Evolutionary conservation across 805 yeast genomes (phyloP).

Genomic region (Wickerhamomyces strasburgensis): DNA sequence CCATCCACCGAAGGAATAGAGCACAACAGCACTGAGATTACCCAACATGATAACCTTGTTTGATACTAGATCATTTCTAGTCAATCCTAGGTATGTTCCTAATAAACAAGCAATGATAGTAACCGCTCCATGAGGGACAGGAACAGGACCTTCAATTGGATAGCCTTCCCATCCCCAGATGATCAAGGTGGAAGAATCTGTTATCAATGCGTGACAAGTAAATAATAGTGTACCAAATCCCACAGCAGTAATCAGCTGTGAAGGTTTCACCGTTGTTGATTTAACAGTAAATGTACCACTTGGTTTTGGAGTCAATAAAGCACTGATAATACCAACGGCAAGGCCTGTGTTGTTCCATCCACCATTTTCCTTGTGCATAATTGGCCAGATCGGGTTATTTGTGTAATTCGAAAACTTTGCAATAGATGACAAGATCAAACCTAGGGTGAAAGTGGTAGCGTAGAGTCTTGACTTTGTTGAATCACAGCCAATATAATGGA

Average conservation of each 20-base stretch:
- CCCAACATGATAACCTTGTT: constrained; percentile 42
- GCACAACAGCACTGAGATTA: constrained; percentile 31
- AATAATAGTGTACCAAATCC: constrained; percentile 79
- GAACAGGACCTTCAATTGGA: constrained; percentile 81
- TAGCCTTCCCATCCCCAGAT: constrained; percentile 97
- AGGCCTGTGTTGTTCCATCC: constrained; percentile 78
- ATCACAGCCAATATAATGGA: constrained; percentile 23
- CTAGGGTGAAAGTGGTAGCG: constrained; percentile 57
- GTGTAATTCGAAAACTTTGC: constrained; percentile 73
- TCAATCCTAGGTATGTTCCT: constrained; percentile 48
- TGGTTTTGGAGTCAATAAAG: constrained; percentile 50
- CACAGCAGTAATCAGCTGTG: constrained; percentile 45
- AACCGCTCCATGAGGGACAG: constrained; percentile 73
- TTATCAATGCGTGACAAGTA: constrained; percentile 64
- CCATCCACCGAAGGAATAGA: constrained; percentile 61
- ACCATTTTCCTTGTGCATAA: constrained; percentile 79
- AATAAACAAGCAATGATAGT: constrained; percentile 53
- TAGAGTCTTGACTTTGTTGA: constrained; percentile 24
- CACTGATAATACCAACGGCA: constrained; percentile 55
- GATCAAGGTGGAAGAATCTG: constrained; percentile 84
- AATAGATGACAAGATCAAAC: constrained; percentile 68
- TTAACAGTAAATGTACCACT: not conserved
- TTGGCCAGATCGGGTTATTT: constrained; percentile 95
- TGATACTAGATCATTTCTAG: constrained; percentile 15
- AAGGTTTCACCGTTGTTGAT: constrained; percentile 29